Evolutionary conservation across 139 green algal species (phyloP).

Genomic region (Asterochloris sp.): DNA sequence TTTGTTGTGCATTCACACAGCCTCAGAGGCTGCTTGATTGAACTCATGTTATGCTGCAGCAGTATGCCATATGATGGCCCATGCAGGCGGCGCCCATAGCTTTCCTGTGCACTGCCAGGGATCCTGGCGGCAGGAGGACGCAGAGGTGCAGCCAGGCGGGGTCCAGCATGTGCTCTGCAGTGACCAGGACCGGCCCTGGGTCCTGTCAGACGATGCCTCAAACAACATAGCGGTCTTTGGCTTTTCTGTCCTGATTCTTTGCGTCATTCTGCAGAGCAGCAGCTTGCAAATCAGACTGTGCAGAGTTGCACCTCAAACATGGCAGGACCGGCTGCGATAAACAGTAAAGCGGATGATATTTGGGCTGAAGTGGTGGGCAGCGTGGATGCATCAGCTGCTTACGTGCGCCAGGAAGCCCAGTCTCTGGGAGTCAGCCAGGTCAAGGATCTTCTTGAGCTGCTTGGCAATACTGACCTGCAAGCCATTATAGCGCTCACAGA

Average conservation of each 20-base stretch:
- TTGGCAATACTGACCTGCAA: constrained; percentile 80
- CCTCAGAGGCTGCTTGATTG: too few species aligned
- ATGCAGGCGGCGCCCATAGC: too few species aligned
- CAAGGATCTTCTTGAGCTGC: constrained; percentile 90
- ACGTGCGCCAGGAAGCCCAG: constrained; percentile 91
- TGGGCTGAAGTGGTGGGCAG: background rate
- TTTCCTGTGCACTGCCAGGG: too few species aligned
- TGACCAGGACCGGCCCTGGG: too few species aligned
- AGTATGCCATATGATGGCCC: too few species aligned
- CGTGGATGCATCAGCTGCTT: too few species aligned
- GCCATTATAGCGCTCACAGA: too few species aligned
- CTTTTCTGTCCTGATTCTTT: constrained; percentile 73
- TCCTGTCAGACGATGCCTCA: constrained; percentile 20
- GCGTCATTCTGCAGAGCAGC: constrained; percentile 55
- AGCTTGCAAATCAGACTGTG: background rate
- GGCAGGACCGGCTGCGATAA: background rate
- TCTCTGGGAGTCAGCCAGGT: constrained; percentile 64
- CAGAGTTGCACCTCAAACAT: background rate
- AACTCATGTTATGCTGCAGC: too few species aligned
- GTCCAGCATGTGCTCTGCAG: too few species aligned
- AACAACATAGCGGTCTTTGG: constrained; percentile 86
- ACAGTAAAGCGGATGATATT: background rate
- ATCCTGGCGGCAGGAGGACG: too few species aligned
- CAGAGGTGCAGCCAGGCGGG: too few species aligned
- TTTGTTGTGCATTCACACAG: too few species aligned